Conservation (phyloP, 108 stramenopile species). For the Schizochytrium sp. region DNA sequence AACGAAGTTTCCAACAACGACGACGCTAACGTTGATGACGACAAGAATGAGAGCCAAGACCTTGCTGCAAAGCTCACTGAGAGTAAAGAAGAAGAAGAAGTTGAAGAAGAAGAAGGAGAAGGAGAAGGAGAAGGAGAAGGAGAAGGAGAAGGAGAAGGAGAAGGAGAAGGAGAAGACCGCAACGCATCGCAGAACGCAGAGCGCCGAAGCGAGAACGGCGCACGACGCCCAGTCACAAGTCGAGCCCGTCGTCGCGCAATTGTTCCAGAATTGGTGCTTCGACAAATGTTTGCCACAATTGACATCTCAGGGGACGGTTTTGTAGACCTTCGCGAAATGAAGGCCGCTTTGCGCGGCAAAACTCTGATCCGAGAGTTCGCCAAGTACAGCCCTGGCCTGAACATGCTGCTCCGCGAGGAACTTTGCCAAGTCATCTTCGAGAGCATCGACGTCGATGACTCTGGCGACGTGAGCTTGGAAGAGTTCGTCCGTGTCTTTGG, state of each 20-base stretch:
- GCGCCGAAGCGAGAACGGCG: background rate
- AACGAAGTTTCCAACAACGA: too few relatives aligned
- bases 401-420: background rate
- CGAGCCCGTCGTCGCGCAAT: background rate
- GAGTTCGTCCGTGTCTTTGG: conserved; percentile 17
- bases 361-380: background rate
- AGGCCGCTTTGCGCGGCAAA: background rate
- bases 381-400: background rate
- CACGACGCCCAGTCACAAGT: background rate
- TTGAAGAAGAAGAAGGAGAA: too few relatives aligned
- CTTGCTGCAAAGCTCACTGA: too few relatives aligned
- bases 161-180: too few relatives aligned
- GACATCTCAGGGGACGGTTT: background rate
- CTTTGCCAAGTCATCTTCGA: background rate
- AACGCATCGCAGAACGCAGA: too few relatives aligned
- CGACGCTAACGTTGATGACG: too few relatives aligned
- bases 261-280: background rate
- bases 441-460: background rate
- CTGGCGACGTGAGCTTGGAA: background rate
- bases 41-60: too few relatives aligned
- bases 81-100: too few relatives aligned
- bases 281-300: background rate
- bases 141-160: too few relatives aligned
- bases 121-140: too few relatives aligned
- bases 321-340: background rate